Base-by-base conservation (phyloP, 2,329 filamentous ascomycete species). In the Fusarium sp. region DNA sequence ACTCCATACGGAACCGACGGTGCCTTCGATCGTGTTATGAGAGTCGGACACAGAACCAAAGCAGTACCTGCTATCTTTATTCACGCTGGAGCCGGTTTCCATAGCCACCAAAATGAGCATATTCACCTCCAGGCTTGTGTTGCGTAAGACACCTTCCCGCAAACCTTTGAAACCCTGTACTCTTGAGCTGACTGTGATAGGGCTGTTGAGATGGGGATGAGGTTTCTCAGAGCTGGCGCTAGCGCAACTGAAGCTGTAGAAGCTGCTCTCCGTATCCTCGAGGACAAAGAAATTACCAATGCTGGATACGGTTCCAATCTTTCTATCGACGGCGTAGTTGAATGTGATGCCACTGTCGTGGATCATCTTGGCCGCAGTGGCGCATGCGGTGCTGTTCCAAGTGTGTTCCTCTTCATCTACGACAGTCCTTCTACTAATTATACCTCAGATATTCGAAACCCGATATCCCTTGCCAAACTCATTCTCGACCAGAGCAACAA, bases 201-300 rank as follows among this genome's bases (percentile, higher is more conserved):
- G 80, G 94, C 96, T 68, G 92, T 92, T n/a, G 89, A 88, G 70
- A 85, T 92, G 74, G 94, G 89, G 33, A 98, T 98, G 92, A 86
- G 86, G 50, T 86, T 97, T 64, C 83, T 99, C 63, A 92, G 88
- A 74, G 88, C 87, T 67, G 96, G 96, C 24, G 92, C 91, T 12
- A 89, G 90, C 41, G 93, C 96, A 7, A 85, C 95, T 6, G 93
- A 98, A 76, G 96, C 94, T 18, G 92, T 98, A 23, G 96, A 98
- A 79, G 91, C 92, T 50, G 93, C 96, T 29, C 89, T 99, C 74
- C 93, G 91, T 71, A 85, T 93, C 21, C 88, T 99, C 20, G 96
- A 99, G 80, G 93, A 99, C 77, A 91, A 92, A 59, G 94, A 98
- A 75, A 97, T 99, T 70, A 99, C 97, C 35, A 99, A 99, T 78